Conservation (phyloP, 2,329 filamentous ascomycete genomes). For the Cryphonectria nitschkei region DNA sequence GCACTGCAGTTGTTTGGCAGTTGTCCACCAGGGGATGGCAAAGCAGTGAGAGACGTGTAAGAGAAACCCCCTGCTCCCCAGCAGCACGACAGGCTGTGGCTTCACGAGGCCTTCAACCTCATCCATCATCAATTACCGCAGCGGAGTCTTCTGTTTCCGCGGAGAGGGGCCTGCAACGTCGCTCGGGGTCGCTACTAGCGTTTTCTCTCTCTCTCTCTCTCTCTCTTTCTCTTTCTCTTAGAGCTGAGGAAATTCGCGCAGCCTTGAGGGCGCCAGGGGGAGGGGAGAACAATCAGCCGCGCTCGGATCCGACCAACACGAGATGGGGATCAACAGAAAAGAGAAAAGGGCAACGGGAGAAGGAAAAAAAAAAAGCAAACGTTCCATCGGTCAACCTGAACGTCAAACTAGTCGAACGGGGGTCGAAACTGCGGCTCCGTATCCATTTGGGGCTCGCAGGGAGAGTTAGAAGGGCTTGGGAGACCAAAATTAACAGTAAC, state of each 20-base stretch:
- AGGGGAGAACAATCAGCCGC: conserved; percentile 17
- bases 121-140: not conserved
- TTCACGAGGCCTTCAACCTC: conserved; percentile 1
- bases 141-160: not conserved
- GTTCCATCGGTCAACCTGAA: not conserved
- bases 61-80: not conserved
- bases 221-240: too few relatives aligned
- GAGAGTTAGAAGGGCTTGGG: conserved; percentile 14
- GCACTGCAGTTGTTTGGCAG: not conserved
- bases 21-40: not conserved
- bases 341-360: too few relatives aligned
- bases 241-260: conserved; percentile 2
- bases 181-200: not conserved
- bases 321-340: conserved; percentile 21
- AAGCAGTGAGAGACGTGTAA: not conserved
- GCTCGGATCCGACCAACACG: conserved; percentile 3
- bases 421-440: not conserved
- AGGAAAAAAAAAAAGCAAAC: not conserved
- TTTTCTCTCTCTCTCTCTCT: not conserved
- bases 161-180: not conserved
- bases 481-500: not conserved
- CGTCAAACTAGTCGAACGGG: not conserved
- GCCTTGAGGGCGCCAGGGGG: not conserved
- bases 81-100: not conserved
- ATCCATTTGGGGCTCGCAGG: not conserved